Evolutionary conservation across 2,329 filamentous ascomycete species (phyloP), one percentile per base, ranked within the genome.

Genomic region (Fusarium sp.): DNA sequence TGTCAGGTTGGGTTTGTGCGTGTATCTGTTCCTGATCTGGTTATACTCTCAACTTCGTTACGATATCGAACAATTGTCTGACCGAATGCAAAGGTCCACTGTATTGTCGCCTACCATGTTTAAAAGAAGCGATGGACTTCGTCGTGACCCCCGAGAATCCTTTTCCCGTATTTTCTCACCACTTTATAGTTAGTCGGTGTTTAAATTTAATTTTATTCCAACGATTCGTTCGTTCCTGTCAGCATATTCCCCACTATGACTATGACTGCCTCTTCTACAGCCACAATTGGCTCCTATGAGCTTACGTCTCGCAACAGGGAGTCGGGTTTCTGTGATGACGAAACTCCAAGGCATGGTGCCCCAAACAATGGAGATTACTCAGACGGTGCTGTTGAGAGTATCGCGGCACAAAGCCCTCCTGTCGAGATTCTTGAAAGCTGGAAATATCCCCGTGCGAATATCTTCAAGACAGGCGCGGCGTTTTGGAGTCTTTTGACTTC

Each of bases 401-500:
- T 55, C 7, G 23, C 57, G 4, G 49, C 33, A 4, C 61, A 59
- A n/a, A 41, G 37, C 10, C 36, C 42, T n/a, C 43, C 53, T 2
- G 51, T 47, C 0, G 58, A 63, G 5, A 25, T 51, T 15, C 43
- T 21, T 15, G 69, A 72, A 52, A 71, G 52, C 37, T 72, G 67
- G 67, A 72, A 67, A 33, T 43, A 65, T 25, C 70, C 70, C 35
- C 66, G 48, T 6, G 52, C 52, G 3, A 88, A 87, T 58, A 77
- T 81, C 4, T 78, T 79, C 64, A 82, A 83, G 11, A 78, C 87
- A 2, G 76, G 80, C 3, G 81, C 87, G 0, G 83, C 85, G 1
- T 89, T 88, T 75, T 88, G 82, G 79, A 83, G 82, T 9, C 86
- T 90, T 61, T 71, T 87, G 7, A 82, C 87, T 2, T 84, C 87